A percentile compares a stretch with the other conserved stretches of the same genome.
phyloP scores from a whole-genome alignment of 805 yeast species.

The Nakazawaea siamensis region DNA sequence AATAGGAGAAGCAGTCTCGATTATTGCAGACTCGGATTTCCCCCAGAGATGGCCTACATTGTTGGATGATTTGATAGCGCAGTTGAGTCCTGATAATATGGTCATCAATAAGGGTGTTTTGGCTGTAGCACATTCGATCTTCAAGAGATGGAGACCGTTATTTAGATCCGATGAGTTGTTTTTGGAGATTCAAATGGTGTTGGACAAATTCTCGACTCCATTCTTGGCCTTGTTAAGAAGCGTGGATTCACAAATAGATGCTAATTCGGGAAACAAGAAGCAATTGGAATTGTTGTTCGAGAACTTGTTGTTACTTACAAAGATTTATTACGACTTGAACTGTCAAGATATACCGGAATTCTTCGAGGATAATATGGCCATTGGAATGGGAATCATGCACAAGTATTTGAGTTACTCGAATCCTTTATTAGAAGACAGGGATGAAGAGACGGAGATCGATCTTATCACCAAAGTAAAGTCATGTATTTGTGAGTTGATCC shows the following conservation, averaged over 20 bases:
- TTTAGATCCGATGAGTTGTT: slow-evolving; percentile 87
- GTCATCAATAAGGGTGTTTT: slow-evolving; percentile 76
- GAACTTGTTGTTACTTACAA: slow-evolving; percentile 60
- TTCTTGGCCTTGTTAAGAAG: slow-evolving; percentile 61
- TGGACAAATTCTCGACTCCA: slow-evolving; percentile 76
- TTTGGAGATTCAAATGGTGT: slow-evolving; percentile 77
- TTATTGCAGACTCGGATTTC: slow-evolving; percentile 93
- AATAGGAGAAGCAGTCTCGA: slow-evolving; percentile 86
- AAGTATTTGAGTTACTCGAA: slow-evolving; percentile 65
- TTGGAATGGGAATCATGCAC: slow-evolving; percentile 75
- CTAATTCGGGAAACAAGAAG: slow-evolving; percentile 35
- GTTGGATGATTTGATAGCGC: slow-evolving; percentile 62
- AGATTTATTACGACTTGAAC: slow-evolving; percentile 86
- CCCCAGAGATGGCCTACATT: slow-evolving; percentile 84
- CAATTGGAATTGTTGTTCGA: slow-evolving; percentile 54
- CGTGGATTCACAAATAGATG: slow-evolving; percentile 58
- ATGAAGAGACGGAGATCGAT: slow-evolving; percentile 64
- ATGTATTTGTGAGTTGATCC: slow-evolving; percentile 75
- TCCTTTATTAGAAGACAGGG: slow-evolving; percentile 43
- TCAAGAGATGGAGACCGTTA: slow-evolving; percentile 93
- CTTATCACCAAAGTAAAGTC: slow-evolving; percentile 67
- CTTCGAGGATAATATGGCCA: slow-evolving; percentile 80
- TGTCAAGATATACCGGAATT: slow-evolving; percentile 98
- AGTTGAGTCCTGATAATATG: slow-evolving; percentile 60
- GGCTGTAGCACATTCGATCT: slow-evolving; percentile 90